Evolutionary conservation across 371 early-diverging fungal species (phyloP).

Genomic region (Amoeboaphelidium protococcarum): DNA sequence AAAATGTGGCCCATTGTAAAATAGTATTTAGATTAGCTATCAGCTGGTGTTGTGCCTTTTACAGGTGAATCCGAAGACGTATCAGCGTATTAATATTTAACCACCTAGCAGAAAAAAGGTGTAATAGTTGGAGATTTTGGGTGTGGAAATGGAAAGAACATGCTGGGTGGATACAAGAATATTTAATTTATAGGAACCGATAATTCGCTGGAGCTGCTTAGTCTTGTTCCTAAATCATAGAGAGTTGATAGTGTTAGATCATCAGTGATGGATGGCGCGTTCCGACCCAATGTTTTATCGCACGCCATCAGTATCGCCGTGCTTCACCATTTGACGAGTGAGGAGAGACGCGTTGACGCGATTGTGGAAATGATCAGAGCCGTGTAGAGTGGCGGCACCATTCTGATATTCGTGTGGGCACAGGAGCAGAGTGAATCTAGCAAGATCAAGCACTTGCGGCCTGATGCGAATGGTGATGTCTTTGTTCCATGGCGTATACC

Average conservation of each 20-base stretch:
- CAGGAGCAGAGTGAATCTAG: slow-evolving; percentile 37
- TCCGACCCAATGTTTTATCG: slow-evolving; percentile 11
- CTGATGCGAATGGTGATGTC: slow-evolving; percentile 80
- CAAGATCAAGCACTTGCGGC: slow-evolving; percentile 42
- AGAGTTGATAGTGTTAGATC: slow-evolving; percentile 27
- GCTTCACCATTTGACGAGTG: slow-evolving; percentile 72
- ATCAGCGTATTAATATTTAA: not conserved
- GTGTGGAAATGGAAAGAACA: slow-evolving; percentile 95
- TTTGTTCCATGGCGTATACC: slow-evolving; percentile 76
- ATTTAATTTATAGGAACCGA: slow-evolving; percentile 57
- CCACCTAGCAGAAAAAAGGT: slow-evolving; percentile 15
- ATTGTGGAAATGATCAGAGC: slow-evolving; percentile 49
- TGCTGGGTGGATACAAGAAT: slow-evolving; percentile 41
- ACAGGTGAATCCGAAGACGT: not conserved
- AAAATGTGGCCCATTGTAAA: slow-evolving; percentile 95
- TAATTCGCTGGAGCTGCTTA: slow-evolving; percentile 17
- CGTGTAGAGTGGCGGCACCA: slow-evolving; percentile 32
- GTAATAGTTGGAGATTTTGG: slow-evolving; percentile 77
- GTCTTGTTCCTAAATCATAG: not conserved
- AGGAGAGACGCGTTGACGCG: slow-evolving; percentile 42
- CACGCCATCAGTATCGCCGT: slow-evolving; percentile 69
- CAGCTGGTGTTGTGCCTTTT: slow-evolving; percentile 7
- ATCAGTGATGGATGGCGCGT: slow-evolving; percentile 57
- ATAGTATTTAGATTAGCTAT: slow-evolving; percentile 24
- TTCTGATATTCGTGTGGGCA: slow-evolving; percentile 87